Evolutionary conservation across 2,329 filamentous ascomycete genomes (phyloP).

Genomic region (Fragosphaeria purpurea): DNA sequence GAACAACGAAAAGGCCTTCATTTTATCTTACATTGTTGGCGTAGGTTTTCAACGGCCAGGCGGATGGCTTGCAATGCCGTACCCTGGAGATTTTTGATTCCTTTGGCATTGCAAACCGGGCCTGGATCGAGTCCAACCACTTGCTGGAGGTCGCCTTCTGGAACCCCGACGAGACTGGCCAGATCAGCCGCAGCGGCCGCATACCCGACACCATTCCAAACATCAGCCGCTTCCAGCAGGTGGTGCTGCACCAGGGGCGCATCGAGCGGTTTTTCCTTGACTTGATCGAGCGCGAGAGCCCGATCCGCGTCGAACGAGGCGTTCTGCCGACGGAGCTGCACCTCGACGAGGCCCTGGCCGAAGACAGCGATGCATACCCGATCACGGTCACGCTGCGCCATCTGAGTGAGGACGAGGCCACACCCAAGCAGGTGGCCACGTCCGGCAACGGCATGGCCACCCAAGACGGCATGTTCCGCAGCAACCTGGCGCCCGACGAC

Average conservation of each 20-base stretch:
- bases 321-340: constrained; percentile 46
- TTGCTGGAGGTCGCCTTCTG: constrained; percentile 55
- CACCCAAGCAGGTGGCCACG: constrained; percentile 27
- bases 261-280: constrained; percentile 60
- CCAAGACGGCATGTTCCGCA: constrained; percentile 47
- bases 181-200: constrained; percentile 47
- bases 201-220: constrained; percentile 54
- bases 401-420: constrained; percentile 47
- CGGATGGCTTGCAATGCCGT: constrained; percentile 46
- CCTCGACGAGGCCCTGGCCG: constrained; percentile 40
- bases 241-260: constrained; percentile 60
- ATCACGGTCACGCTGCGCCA: constrained; percentile 49
- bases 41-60: constrained; percentile 30
- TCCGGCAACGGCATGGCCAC: constrained; percentile 26
- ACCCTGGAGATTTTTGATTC: constrained; percentile 63
- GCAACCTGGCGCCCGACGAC: constrained; percentile 47
- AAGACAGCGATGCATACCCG: constrained; percentile 45
- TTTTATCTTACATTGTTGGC: too few relatives aligned
- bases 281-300: constrained; percentile 40
- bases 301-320: constrained; percentile 47
- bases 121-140: constrained; percentile 57
- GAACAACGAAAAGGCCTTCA: too few relatives aligned
- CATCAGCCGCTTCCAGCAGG: constrained; percentile 53
- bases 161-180: constrained; percentile 49
- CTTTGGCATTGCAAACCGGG: constrained; percentile 55